Percentiles rank a stretch among this genome's conserved stretches.
phyloP scores from a whole-genome alignment of 2,329 filamentous ascomycete genomes.

The Ascocoryne sarcoides region DNA sequence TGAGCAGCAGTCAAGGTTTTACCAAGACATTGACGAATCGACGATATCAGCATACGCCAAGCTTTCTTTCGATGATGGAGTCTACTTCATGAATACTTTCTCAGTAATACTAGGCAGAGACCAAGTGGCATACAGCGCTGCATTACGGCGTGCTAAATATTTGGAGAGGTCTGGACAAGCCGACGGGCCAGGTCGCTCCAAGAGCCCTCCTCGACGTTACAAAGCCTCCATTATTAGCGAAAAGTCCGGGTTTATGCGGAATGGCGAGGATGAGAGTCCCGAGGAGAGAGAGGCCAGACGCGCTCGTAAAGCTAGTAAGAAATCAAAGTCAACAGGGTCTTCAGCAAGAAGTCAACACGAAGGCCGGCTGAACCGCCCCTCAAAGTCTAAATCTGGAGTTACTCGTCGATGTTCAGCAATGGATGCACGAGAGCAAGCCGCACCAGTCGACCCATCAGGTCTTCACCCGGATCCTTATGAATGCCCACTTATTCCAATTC shows the following conservation, averaged over 20 bases:
- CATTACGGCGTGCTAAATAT: constrained; percentile 36
- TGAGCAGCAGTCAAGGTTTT: not conserved
- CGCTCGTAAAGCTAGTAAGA: constrained; percentile 21
- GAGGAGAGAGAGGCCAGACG: constrained; percentile 39
- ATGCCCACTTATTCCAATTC: constrained; percentile 61
- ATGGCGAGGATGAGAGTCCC: constrained; percentile 51
- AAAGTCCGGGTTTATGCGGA: constrained; percentile 59
- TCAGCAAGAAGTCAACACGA: constrained; percentile 17
- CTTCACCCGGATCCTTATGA: constrained; percentile 53
- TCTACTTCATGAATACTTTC: constrained; percentile 72
- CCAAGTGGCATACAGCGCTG: constrained; percentile 46
- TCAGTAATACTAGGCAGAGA: constrained; percentile 66
- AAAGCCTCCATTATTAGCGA: constrained; percentile 58
- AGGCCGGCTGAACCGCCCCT: not conserved
- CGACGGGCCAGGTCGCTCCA: constrained; percentile 36
- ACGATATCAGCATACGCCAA: constrained; percentile 41
- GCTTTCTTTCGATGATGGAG: constrained; percentile 64
- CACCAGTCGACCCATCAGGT: constrained; percentile 23
- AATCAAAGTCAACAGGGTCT: constrained; percentile 38
- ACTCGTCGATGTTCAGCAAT: not conserved
- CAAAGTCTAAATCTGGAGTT: not conserved
- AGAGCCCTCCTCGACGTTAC: constrained; percentile 29
- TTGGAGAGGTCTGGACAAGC: constrained; percentile 30
- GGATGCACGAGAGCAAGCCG: constrained; percentile 17
- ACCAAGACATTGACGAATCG: constrained; percentile 2